Evolutionary conservation across 192 early-diverging fungal species (phyloP), one percentile per base, ranked within the genome.

Genomic region (Coemansia sp.): DNA sequence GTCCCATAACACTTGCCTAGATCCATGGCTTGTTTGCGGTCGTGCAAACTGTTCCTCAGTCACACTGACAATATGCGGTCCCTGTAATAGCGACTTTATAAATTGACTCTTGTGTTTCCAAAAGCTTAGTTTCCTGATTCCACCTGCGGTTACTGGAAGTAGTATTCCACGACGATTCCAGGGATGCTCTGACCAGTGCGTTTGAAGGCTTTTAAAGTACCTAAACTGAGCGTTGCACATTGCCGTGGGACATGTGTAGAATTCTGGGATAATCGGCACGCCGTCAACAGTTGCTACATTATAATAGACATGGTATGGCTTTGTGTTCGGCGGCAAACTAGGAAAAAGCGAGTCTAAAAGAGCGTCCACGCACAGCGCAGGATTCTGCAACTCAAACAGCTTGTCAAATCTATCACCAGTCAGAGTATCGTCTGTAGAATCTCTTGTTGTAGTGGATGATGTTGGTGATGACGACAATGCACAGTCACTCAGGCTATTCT

Each of bases 91-190:
- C 39, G 70, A 73, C 14, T n/a, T 59, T 18, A 66, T 14, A 22
- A 55, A 73, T 15, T 47, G 37, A 30, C 37, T 56, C 52, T 73
- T 73, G 70, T 73, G 70, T 50, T 65, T 59, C 70, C 70, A 73
- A 9, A 66, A 73, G 13, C 59, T 45, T 21, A 73, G 45, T n/a
- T 64, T 34, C 23, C 70, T 57, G 19, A 73, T 62, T 0, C 70
- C 70, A 10, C 70, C 70, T 0, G 64, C 70, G 2, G 59, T 34
- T 5, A 73, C 70, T 0, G 70, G 70, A 37, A 66, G 18, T n/a
- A 73, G 37, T 9, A 62, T 53, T 0, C 60, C 55, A 21, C 70
- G 64, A 19, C 70, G 38, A 54, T 73, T 73, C 70, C 70, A 73
- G 15, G 70, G 70, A 43, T 73, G 70, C 49, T 46, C 30, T 0